Evolutionary conservation across 495 filamentous ascomycete species (phyloP), one percentile per base, ranked within the genome.

Genomic region (Hypomontagnella submonticulosa): DNA sequence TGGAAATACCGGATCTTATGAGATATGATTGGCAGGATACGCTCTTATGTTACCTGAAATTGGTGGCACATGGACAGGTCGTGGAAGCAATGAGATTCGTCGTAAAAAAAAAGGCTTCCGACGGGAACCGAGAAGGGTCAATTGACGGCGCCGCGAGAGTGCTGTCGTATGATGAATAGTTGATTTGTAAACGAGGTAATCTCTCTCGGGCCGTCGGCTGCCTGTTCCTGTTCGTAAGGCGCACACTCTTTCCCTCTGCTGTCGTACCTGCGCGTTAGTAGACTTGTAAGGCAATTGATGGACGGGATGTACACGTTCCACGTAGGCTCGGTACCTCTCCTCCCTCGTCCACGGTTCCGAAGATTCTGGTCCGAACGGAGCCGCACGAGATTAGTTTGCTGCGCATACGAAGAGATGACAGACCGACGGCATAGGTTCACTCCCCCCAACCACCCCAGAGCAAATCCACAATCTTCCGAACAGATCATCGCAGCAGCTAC

Each of bases 301-400:
- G 23, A 27, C 23, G 23, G 20, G 37, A 19, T 56, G 55, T 58
- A 50, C 49, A 51, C 36, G 15, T 60, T 64, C 63, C 66, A 69
- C 66, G 66, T 69, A 63, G 51, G 49, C 54, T 44, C 60, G 55
- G 59, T 53, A 48, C 66, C 66, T 49, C 38, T 61, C 41, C 37
- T 69, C 13, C 46, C 44, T 51, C 36, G 54, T 54, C 66, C 66
- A 64, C 60, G 60, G 66, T 69, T 61, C 60, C 15, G 60, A 16
- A 34, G 55, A 41, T 19, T 63, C 32, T 64, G 66, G 66, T 59
- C 60, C 49, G 55, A 69, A 63, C 66, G 66, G 66, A 69, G 66
- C 66, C 66, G 66, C 65, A 68, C 49, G 60, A 69, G 66, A 69
- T 69, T 69, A 64, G 43, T 61, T 16, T 56, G 44, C 49, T 50